Conservation (phyloP, 2,329 filamentous ascomycete genomes). For the Sporothrix curviconia region DNA sequence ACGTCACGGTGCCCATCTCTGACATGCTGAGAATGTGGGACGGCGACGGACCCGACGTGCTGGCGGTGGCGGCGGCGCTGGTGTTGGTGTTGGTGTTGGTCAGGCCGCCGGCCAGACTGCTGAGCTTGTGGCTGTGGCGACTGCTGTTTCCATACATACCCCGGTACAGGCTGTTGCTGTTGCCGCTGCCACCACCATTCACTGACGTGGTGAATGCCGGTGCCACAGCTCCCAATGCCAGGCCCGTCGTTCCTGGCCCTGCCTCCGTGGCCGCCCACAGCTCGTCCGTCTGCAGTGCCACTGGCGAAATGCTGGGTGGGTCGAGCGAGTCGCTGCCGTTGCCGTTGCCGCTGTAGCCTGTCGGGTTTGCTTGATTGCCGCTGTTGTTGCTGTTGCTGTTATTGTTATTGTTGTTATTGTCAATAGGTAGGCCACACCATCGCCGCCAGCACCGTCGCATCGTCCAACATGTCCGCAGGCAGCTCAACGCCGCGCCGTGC, state of each 20-base stretch:
- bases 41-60: slow-evolving; percentile 1
- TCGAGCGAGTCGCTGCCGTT: background rate
- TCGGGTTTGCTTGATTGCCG: background rate
- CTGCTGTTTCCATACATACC: background rate
- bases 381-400: background rate
- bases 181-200: too few species aligned
- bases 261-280: background rate
- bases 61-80: background rate
- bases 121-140: background rate
- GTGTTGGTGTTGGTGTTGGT: background rate
- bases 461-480: slow-evolving; percentile 7
- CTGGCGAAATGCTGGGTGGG: slow-evolving; percentile 1
- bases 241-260: too few species aligned
- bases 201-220: background rate
- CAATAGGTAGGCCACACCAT: too few species aligned
- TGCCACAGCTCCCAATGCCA: too few species aligned
- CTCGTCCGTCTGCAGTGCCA: background rate
- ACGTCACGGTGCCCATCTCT: background rate
- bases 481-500: background rate
- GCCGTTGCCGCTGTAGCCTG: background rate
- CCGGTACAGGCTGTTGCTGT: background rate
- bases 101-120: background rate
- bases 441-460: too few species aligned
- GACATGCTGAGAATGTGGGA: slow-evolving; percentile 3
- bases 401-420: background rate